phyloP scores from a whole-genome alignment of 1,284 basidiomycete genomes.

The Coniophora puteana region DNA sequence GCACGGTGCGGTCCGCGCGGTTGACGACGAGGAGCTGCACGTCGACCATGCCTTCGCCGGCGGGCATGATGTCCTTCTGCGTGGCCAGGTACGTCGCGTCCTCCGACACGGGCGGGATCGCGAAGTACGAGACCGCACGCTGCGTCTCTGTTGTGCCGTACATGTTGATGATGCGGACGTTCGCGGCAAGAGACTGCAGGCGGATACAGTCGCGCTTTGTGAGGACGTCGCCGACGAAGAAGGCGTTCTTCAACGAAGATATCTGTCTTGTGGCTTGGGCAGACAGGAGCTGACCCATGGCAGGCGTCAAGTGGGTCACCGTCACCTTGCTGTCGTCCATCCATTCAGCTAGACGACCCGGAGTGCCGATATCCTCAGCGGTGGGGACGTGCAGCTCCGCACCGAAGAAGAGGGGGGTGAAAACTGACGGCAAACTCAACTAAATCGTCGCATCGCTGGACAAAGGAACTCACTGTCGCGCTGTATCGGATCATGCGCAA shows the following conservation, averaged over 20 bases:
- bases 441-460: conserved; percentile 1
- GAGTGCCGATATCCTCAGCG: conserved; percentile 95
- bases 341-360: conserved; percentile 97
- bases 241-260: conserved; percentile 84
- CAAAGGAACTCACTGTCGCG: conserved; percentile 79
- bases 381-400: conserved; percentile 96
- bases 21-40: conserved; percentile 98
- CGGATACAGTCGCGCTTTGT: conserved; percentile 98
- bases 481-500: conserved; percentile 99
- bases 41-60: conserved; percentile 96
- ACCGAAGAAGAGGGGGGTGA: conserved; percentile 97
- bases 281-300: conserved; percentile 98
- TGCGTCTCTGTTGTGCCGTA: conserved; percentile 99
- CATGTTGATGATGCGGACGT: conserved; percentile 98
- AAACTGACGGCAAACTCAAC: conserved; percentile 56
- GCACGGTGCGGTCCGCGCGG: conserved; percentile 82
- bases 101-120: conserved; percentile 82
- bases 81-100: conserved; percentile 91
- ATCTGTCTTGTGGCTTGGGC: conserved; percentile 93
- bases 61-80: conserved; percentile 98
- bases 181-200: conserved; percentile 89
- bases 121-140: conserved; percentile 97
- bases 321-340: conserved; percentile 92
- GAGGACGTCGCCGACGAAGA: conserved; percentile 99
- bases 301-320: conserved; percentile 95